These are phyloP conservation scores for Canariomyces notabilis DNA, from an alignment of 2,329 filamentous ascomycete species.

Conservation along the genomic window DNA sequence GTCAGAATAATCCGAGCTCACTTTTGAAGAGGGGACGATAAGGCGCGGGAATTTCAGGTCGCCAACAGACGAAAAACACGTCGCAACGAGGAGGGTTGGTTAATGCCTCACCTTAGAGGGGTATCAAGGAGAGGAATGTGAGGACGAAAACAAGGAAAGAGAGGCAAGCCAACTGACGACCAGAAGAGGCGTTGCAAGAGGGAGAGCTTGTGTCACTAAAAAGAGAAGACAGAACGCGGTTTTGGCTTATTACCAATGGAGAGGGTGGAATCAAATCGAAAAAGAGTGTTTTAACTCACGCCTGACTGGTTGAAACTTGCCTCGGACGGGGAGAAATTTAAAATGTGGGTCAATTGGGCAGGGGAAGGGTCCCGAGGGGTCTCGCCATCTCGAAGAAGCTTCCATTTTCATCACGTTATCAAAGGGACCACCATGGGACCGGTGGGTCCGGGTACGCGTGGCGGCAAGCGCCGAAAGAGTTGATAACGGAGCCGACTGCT, in stretches of 20 bases:
- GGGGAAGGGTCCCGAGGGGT: constrained; percentile 1
- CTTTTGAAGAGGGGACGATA: not conserved
- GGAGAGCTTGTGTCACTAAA: constrained; percentile 15
- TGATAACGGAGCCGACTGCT: constrained; percentile 9
- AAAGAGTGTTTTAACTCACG: constrained; percentile 7
- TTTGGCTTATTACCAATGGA: constrained; percentile 18
- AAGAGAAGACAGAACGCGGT: constrained; percentile 5
- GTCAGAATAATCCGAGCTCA: constrained; percentile 9
- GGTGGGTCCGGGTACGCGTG: not conserved
- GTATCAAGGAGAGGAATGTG: constrained; percentile 5
- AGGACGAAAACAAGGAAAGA: constrained; percentile 8
- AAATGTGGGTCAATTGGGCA: constrained; percentile 3
- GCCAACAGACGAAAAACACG: constrained; percentile 2
- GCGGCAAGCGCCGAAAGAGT: constrained; percentile 1
- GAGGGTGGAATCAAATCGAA: constrained; percentile 22
- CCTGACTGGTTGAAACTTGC: not conserved
- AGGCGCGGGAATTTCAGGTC: constrained; percentile 3
- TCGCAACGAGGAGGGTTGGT: constrained; percentile 28
- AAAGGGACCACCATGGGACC: not conserved
- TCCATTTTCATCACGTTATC: not conserved
- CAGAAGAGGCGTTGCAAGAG: constrained; percentile 5
- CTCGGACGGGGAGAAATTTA: not conserved
- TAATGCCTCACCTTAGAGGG: constrained; percentile 15
- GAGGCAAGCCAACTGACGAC: constrained; percentile 9
- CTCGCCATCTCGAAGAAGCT: not conserved